Base-by-base conservation (phyloP, 768 basidiomycete species). In the Leccinum obscurum region DNA sequence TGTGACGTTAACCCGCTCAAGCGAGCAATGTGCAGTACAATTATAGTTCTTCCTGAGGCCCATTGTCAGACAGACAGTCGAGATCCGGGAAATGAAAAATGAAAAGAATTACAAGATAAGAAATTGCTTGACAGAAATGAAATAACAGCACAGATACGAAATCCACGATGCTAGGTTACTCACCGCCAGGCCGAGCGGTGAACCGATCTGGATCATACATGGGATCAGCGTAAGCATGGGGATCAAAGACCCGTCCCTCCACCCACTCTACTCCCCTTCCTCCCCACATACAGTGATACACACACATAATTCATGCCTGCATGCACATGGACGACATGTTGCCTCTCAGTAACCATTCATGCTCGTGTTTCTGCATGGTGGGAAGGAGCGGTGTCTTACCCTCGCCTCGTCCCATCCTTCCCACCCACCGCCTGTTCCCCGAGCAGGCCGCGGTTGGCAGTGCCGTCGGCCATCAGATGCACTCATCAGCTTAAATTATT, bases 311-410 rank as follows among this genome's bases (percentile, higher is more conserved):
- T 4, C 44, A 46, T 20, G 46, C 59, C 54, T 52, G 54, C 61
- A 67, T 54, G 50, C 62, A 61, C 53, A 57, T 41, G 63, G 54
- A 58, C 28, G 58, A 52, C 64, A 62, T 61, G 58, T 52, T 60
- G 56, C 52, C 54, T 63, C 50, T 61, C 54, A 55, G 55, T 56
- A 48, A 54, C 57, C 48, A 50, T 39, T 50, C 30, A 34, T 52
- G 41, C 54, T 56, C 59, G 60, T 62, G 64, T 60, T 52, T 26
- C 44, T 48, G 55, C 63, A 55, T 26, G 60, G 55, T 61, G 67
- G 55, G 65, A 68, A 70, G 58, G 37, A 49, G 54, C 74, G 74
- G 55, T 62, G 66, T 66, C 60, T 62, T 60, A 49, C 65, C 62
- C 46, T 64, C 51, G 30, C 54, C 51, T 44, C 49, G 52, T 44